Evolutionary conservation across 1,284 basidiomycete genomes (phyloP), one percentile per base, ranked within the genome.

Genomic region (Fomitopsis pinicola): DNA sequence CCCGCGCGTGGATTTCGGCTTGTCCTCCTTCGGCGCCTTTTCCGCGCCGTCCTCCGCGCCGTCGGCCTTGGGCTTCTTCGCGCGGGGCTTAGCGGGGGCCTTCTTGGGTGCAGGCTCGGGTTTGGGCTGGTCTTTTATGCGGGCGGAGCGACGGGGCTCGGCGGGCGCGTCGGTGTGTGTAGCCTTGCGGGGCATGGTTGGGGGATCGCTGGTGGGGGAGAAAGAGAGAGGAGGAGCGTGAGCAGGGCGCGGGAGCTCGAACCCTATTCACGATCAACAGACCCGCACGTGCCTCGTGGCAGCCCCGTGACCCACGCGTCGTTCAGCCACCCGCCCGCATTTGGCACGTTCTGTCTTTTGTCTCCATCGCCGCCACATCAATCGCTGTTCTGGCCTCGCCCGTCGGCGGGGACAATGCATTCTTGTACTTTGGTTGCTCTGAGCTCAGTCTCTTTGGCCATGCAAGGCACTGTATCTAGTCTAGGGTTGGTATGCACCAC

Each of bases 101-200:
- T 86, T 88, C 80, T 87, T 88, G 44, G 75, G 76, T 22, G 79
- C 70, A 30, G 68, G 59, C 53, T 80, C 84, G 9, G 76, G 69
- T 73, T 86, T 88, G 58, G 86, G 87, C 63, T 82, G 80, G 22
- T 86, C 87, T 73, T 89, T 89, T 76, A 91, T 89, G 66, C 88
- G 85, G 38, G 82, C 76, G 10, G 87, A 89, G 73, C 89, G 88
- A 72, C 88, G 87, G 55, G 88, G 85, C 70, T 80, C 83, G n/a
- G 76, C 66, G 19, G 73, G 60, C 54, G 71, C 64, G 38, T 77
- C 76, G 42, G 71, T 70, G 17, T 77, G 75, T 44, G 77, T 59
- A 9, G 86, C 80, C 83, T 89, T 90, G 70, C 87, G 85, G 67
- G 88, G 87, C 88, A 90, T 90, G 55, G 45, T 65, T 55, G 65